Base-by-base conservation (phyloP, 1,139 yeast species). In the Saccharomycopsis crataegensis region DNA sequence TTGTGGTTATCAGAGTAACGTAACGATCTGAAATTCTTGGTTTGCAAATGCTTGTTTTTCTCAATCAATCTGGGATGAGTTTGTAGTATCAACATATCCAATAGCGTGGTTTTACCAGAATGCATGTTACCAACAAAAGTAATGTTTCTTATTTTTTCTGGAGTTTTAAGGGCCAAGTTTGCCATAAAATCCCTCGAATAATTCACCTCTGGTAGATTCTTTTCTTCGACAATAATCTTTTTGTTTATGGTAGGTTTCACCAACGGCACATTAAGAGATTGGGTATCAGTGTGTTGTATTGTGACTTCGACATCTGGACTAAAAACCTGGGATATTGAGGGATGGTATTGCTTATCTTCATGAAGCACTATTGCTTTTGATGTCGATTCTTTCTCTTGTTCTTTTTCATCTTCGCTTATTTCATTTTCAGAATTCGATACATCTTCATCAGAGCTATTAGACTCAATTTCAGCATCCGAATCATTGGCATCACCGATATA, bases 81-180 rank as follows among this genome's bases (percentile, higher is more conserved):
- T 53, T 82, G 81, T 5, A 70, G 61, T 0, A 89, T 79, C 37
- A 91, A 67, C 69, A 79, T 67, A 64, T 90, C 96, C n/a, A 87
- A 60, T 1, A 91, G 68, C 0, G 89, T 74, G 0, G 98, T 86
- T 68, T 94, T 93, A 2, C 99, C 99, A n/a, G 87, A 81, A 62
- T 88, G 88, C 2, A 86, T 64, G 51, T 82, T 79, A 0, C 99
- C 99, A n/a, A 84, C 80, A 0, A 94, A 60, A 0, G 93, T 86
- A n/a, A 91, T 70, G 65, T 86, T 91, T 55, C 96, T 75, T 32
- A 85, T 75, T 60, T 86, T 80, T 14, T 81, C 82, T 0, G 96
- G 90, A 0, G 79, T 62, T 2, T 58, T 56, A 57, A 67, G 61
- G 68, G 82, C 70, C 49, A 80, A 64, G 9, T 73, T 70, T 5